Percentiles rank a stretch among this genome's conserved stretches.
Evolutionary conservation across 345 rosid genomes (phyloP).

Genomic region (Brassica incana): DNA sequence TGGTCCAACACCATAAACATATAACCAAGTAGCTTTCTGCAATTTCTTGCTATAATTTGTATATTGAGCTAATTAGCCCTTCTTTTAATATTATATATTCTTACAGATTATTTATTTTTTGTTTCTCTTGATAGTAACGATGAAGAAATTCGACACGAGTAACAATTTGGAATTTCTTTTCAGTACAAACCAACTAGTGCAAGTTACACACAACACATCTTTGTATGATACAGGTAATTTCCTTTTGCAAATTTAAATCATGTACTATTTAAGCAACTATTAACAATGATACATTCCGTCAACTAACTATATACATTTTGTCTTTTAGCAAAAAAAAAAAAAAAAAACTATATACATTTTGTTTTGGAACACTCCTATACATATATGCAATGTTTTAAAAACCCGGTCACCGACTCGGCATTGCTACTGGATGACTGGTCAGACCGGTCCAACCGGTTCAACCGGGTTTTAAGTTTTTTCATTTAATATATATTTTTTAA

Average conservation of each 20-base stretch:
- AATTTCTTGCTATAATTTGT: not conserved
- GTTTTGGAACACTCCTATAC: too few relatives aligned
- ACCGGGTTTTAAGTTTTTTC: too few relatives aligned
- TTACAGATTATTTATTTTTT: not conserved
- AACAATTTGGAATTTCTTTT: not conserved
- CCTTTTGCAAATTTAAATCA: not conserved
- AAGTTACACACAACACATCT: conserved; percentile 9
- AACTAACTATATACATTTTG: not conserved
- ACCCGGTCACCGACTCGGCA: too few relatives aligned
- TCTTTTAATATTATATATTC: not conserved
- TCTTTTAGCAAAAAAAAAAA: too few relatives aligned
- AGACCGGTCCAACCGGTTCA: too few relatives aligned
- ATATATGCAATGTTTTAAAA: too few relatives aligned
- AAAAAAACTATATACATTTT: not conserved
- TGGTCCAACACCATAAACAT: conserved; percentile 23
- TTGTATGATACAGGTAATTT: not conserved
- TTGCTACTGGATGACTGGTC: too few relatives aligned
- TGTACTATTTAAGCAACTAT: not conserved
- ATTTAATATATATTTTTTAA: too few relatives aligned
- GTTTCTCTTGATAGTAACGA: conserved; percentile 5
- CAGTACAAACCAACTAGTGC: conserved; percentile 9
- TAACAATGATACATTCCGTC: not conserved
- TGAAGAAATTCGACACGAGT: conserved; percentile 5
- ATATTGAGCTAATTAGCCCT: too few relatives aligned
- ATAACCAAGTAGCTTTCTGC: conserved; percentile 24